phyloP scores from a whole-genome alignment of 495 filamentous ascomycete genomes.

The Lasiosphaeriaceae sp. region DNA sequence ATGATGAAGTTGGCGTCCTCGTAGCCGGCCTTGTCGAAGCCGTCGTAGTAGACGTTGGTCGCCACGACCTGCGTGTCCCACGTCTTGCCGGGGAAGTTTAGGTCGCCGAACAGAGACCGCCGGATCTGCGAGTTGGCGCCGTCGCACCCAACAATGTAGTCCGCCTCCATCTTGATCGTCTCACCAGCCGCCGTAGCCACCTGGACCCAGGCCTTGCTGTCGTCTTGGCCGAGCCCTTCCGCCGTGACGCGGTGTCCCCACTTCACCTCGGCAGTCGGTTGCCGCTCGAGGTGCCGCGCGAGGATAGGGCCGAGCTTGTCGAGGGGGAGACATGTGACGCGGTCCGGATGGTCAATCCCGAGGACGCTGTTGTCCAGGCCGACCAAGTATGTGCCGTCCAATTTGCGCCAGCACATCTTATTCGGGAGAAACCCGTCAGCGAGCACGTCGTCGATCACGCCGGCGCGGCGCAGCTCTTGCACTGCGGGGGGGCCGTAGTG shows the following conservation, averaged over 20 bases:
- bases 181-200: slow-evolving; percentile 34
- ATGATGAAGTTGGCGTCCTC: slow-evolving; percentile 50
- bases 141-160: slow-evolving; percentile 54
- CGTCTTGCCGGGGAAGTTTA: slow-evolving; percentile 53
- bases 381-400: background rate
- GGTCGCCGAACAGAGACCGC: slow-evolving; percentile 50
- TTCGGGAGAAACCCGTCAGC: slow-evolving; percentile 44
- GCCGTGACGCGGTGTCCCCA: slow-evolving; percentile 48
- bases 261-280: slow-evolving; percentile 28
- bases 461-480: slow-evolving; percentile 52
- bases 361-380: slow-evolving; percentile 13
- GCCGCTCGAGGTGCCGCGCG: background rate
- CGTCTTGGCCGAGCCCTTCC: slow-evolving; percentile 38
- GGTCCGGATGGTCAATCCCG: background rate
- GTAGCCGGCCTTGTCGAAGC: slow-evolving; percentile 32
- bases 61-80: slow-evolving; percentile 56
- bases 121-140: slow-evolving; percentile 55
- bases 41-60: slow-evolving; percentile 43
- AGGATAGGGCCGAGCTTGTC: background rate
- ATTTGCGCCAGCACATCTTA: slow-evolving; percentile 47
- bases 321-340: slow-evolving; percentile 2
- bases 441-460: slow-evolving; percentile 50
- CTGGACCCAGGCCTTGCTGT: slow-evolving; percentile 44
- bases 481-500: slow-evolving; percentile 50
- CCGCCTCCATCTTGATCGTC: slow-evolving; percentile 34